Evolutionary conservation across 2,329 filamentous ascomycete species (phyloP).

Genomic region (Zymoseptoria brevis): DNA sequence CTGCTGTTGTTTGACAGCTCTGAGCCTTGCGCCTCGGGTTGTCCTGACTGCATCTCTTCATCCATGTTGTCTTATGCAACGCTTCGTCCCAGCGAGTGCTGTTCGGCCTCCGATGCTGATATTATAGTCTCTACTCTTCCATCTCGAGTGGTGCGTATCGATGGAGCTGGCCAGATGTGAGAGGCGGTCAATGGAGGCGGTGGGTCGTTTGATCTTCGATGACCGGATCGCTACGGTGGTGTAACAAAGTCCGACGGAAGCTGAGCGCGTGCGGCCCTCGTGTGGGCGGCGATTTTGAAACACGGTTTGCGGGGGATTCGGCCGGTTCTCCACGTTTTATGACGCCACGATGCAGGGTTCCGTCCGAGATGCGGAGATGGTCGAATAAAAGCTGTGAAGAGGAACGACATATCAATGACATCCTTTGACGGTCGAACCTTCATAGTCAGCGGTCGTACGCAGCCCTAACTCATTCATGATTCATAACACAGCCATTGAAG

Average conservation of each 20-base stretch:
- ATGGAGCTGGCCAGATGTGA: background rate
- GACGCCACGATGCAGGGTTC: conserved; percentile 1
- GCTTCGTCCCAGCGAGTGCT: conserved; percentile 4
- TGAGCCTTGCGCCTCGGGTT: conserved; percentile 5
- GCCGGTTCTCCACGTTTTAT: conserved; percentile 3
- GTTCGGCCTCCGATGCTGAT: conserved; percentile 11
- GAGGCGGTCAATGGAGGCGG: background rate
- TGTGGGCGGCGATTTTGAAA: conserved; percentile 1
- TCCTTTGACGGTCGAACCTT: too few relatives aligned
- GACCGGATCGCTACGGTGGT: conserved; percentile 2
- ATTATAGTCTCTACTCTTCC: background rate
- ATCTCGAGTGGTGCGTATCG: conserved; percentile 5
- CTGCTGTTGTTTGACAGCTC: conserved; percentile 3
- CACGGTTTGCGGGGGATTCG: background rate
- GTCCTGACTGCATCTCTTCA: conserved; percentile 10
- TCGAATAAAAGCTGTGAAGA: background rate
- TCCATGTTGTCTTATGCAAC: conserved; percentile 14
- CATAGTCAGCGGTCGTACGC: background rate
- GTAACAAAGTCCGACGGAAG: conserved; percentile 1
- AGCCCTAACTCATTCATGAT: background rate
- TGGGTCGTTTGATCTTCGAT: conserved; percentile 1
- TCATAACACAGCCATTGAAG: background rate
- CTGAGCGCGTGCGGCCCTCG: conserved; percentile 1
- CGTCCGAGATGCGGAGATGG: background rate
- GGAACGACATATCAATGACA: background rate